These are phyloP conservation scores for Pestalotiopsis sp. DNA, from an alignment of 2,329 filamentous ascomycete genomes.

Conservation along the genomic window DNA sequence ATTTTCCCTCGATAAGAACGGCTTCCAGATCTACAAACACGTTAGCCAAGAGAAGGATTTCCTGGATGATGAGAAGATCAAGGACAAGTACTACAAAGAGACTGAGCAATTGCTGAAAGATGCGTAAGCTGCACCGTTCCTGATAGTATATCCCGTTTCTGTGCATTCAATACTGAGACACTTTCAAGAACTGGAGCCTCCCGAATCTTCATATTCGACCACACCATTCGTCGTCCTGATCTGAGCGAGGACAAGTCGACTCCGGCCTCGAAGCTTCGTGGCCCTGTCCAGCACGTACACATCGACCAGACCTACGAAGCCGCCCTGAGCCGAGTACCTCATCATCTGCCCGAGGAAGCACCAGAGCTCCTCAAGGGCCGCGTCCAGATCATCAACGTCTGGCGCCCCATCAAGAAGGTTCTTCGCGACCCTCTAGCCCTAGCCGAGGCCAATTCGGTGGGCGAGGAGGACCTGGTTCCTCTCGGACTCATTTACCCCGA, in stretches of 20 bases:
- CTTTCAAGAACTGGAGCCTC: constrained; percentile 50
- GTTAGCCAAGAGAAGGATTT: constrained; percentile 39
- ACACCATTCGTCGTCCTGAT: constrained; percentile 48
- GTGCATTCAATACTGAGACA: not conserved
- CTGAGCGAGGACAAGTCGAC: constrained; percentile 12
- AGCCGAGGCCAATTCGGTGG: constrained; percentile 49
- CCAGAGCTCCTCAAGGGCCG: constrained; percentile 41
- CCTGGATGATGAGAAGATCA: constrained; percentile 62
- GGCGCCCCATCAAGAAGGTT: constrained; percentile 51
- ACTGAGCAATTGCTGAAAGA: constrained; percentile 68
- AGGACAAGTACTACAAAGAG: constrained; percentile 71
- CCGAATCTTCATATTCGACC: constrained; percentile 60
- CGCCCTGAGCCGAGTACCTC: constrained; percentile 35
- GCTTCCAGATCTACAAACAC: constrained; percentile 38
- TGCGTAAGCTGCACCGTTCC: constrained; percentile 38
- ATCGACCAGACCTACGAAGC: constrained; percentile 56
- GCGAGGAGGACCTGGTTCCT: constrained; percentile 49
- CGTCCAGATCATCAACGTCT: constrained; percentile 55
- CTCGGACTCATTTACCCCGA: constrained; percentile 50
- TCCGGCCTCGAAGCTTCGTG: constrained; percentile 46
- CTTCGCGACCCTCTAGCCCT: constrained; percentile 55
- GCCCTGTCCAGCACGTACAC: constrained; percentile 51
- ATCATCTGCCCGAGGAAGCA: constrained; percentile 43
- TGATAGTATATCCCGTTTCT: not conserved
- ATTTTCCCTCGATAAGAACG: constrained; percentile 40